Percentiles rank a stretch among this genome's conserved stretches.
Evolutionary conservation across 306 rosid species (phyloP).

Genomic region (Cucumis sativus): Cucumber_9930_V3 NC_026656.2:22466001-22466500

Average conservation of each 20-base stretch:
- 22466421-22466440: background rate
- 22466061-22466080: constrained; percentile 10
- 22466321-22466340: constrained; percentile 70
- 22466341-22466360: constrained; percentile 30
- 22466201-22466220: constrained; percentile 18
- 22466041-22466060: constrained; percentile 4
- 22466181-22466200: background rate
- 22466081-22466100: constrained; percentile 11
- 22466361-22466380: constrained; percentile 6
- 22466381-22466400: constrained; percentile 22
- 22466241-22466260: background rate
- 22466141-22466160: constrained; percentile 9
- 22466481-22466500: background rate
- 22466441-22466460: background rate
- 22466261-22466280: constrained; percentile 16
- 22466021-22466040: constrained; percentile 17
- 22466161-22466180: background rate
- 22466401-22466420: constrained; percentile 19
- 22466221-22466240: constrained; percentile 9
- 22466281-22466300: constrained; percentile 20
- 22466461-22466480: background rate
- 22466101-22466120: constrained; percentile 10
- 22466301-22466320: constrained; percentile 22
- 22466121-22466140: constrained; percentile 13
- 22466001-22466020: constrained; percentile 11